These are phyloP conservation scores for Gliomastix tumulicola DNA, from an alignment of 2,329 filamentous ascomycete species.

Conservation along the genomic window DNA sequence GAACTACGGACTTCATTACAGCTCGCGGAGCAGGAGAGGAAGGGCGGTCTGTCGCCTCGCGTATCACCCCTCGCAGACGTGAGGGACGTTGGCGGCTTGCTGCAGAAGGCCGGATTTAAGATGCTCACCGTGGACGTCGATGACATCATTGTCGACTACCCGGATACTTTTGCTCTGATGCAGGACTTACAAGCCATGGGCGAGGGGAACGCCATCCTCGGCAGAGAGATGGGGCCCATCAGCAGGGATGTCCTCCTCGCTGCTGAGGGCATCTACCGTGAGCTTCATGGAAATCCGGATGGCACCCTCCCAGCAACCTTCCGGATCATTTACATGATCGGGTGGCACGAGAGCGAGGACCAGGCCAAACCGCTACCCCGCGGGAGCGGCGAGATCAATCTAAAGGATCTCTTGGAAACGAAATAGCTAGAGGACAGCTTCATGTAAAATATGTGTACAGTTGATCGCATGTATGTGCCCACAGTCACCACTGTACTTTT, in stretches of 20 bases:
- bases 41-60: constrained; percentile 86
- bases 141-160: constrained; percentile 93
- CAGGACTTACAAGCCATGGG: constrained; percentile 93
- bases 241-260: constrained; percentile 79
- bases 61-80: constrained; percentile 91
- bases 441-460: neutral
- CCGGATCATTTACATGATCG: constrained; percentile 96
- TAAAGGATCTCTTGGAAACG: constrained; percentile 67
- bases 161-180: constrained; percentile 85
- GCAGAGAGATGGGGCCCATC: constrained; percentile 74
- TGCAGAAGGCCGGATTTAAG: constrained; percentile 86
- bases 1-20: constrained; percentile 91
- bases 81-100: constrained; percentile 78
- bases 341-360: constrained; percentile 80
- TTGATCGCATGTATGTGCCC: too few relatives aligned
- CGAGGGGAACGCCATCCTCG: constrained; percentile 81
- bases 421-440: constrained; percentile 1
- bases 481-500: too few relatives aligned
- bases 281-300: constrained; percentile 77
- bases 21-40: constrained; percentile 81
- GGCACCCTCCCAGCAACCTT: constrained; percentile 83
- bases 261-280: constrained; percentile 79
- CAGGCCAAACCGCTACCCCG: constrained; percentile 75
- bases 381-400: constrained; percentile 78
- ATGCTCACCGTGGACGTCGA: constrained; percentile 96